A percentile compares a stretch with the other conserved stretches of the same genome.
Evolutionary conservation across 2,329 filamentous ascomycete genomes (phyloP).

Genomic region (Tolypocladium ophioglossoides): DNA sequence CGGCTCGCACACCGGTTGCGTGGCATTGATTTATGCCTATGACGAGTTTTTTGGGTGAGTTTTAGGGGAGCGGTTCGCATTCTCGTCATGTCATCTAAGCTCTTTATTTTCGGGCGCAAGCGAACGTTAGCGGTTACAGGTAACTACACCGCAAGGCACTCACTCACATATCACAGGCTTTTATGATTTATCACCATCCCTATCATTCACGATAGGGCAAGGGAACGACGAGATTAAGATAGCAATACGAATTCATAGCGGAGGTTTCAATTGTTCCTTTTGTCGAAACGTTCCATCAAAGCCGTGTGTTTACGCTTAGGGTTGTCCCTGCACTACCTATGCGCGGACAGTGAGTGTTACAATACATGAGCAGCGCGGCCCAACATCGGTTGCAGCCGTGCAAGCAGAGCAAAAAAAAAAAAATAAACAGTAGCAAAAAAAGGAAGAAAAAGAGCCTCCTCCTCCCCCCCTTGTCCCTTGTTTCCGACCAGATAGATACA

Average conservation of each 20-base stretch:
- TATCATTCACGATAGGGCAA: background rate
- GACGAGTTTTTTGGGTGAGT: background rate
- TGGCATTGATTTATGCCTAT: background rate
- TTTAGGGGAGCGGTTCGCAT: background rate
- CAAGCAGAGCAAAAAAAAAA: background rate
- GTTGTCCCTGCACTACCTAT: background rate
- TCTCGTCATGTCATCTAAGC: background rate
- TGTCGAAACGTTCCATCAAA: background rate
- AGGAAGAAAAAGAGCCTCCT: background rate
- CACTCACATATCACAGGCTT: background rate
- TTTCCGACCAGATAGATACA: background rate
- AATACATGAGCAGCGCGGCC: background rate
- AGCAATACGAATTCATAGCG: background rate
- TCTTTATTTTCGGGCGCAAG: background rate
- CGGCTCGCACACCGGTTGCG: background rate
- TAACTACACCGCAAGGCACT: background rate
- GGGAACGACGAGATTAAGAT: background rate
- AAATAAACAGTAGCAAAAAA: background rate
- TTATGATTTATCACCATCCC: background rate
- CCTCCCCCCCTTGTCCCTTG: background rate
- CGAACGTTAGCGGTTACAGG: background rate
- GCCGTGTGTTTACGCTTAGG: background rate
- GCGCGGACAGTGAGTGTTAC: background rate
- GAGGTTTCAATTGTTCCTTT: background rate
- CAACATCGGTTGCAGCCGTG: background rate